A percentile compares a stretch with the other conserved stretches of the same genome.
Conservation (phyloP, 768 basidiomycete genomes). For the Gautieria morchelliformis region DNA sequence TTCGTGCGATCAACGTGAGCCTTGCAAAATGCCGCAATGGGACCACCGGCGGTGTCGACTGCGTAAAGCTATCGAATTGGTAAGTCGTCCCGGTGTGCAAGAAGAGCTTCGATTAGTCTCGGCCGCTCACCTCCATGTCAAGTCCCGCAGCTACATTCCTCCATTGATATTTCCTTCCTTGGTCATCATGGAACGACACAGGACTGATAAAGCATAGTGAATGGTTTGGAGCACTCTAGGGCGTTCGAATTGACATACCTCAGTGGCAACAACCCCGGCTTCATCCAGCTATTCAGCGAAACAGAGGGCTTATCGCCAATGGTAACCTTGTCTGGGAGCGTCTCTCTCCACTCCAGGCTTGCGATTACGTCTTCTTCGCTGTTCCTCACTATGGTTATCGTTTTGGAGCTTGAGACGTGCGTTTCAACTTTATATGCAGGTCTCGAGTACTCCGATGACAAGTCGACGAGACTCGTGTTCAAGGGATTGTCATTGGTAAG, state of each 20-base stretch:
- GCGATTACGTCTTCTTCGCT: slow-evolving; percentile 26
- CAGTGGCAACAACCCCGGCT: slow-evolving; percentile 31
- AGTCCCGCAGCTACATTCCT: slow-evolving; percentile 29
- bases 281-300: slow-evolving; percentile 29
- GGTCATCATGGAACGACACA: slow-evolving; percentile 26
- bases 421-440: slow-evolving; percentile 29
- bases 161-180: slow-evolving; percentile 31
- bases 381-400: slow-evolving; percentile 25
- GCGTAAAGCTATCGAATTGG: slow-evolving; percentile 22
- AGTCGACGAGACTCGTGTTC: slow-evolving; percentile 28
- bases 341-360: slow-evolving; percentile 29
- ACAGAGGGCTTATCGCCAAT: slow-evolving; percentile 23
- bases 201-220: slow-evolving; percentile 19
- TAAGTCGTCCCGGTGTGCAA: background rate
- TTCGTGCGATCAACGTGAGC: slow-evolving; percentile 17
- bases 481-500: slow-evolving; percentile 32
- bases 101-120: background rate
- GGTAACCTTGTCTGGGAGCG: slow-evolving; percentile 28
- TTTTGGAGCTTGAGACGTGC: slow-evolving; percentile 20
- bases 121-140: slow-evolving; percentile 23
- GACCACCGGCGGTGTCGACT: slow-evolving; percentile 22
- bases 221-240: background rate
- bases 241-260: slow-evolving; percentile 11
- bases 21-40: slow-evolving; percentile 29
- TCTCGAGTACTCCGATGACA: slow-evolving; percentile 18